These are phyloP conservation scores for Talaromyces albobiverticillius DNA, from an alignment of 2,329 filamentous ascomycete species.

Conservation along the genomic window DNA sequence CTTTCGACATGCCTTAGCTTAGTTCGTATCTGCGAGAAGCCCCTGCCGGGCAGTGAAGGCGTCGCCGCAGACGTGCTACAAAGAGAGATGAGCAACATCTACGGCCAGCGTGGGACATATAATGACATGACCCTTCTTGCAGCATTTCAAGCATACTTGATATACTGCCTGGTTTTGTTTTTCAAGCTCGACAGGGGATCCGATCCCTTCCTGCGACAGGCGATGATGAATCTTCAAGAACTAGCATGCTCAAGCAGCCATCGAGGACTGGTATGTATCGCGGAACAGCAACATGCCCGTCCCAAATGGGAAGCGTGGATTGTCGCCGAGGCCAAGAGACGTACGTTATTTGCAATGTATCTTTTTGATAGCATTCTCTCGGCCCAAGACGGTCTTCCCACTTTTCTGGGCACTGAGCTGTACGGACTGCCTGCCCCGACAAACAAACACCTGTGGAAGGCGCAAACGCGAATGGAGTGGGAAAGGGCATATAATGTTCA, in stretches of 20 bases:
- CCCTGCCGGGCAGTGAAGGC: slow-evolving; percentile 23
- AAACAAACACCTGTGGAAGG: slow-evolving; percentile 45
- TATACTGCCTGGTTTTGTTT: slow-evolving; percentile 52
- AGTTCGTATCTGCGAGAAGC: slow-evolving; percentile 27
- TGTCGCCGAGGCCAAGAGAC: slow-evolving; percentile 51
- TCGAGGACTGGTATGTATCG: slow-evolving; percentile 44
- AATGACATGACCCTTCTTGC: slow-evolving; percentile 36
- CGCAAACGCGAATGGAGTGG: slow-evolving; percentile 39
- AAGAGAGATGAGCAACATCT: slow-evolving; percentile 23
- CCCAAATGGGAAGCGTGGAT: slow-evolving; percentile 57
- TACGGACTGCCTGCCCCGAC: slow-evolving; percentile 43
- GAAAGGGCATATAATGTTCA: slow-evolving; percentile 42
- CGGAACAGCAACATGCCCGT: slow-evolving; percentile 37
- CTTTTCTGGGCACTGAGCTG: slow-evolving; percentile 51
- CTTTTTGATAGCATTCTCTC: slow-evolving; percentile 53
- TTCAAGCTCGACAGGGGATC: slow-evolving; percentile 33
- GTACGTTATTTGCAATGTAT: slow-evolving; percentile 53
- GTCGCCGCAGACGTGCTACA: slow-evolving; percentile 21
- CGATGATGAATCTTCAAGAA: slow-evolving; percentile 52
- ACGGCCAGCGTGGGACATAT: slow-evolving; percentile 16
- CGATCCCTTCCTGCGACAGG: slow-evolving; percentile 36
- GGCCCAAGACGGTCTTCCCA: slow-evolving; percentile 42
- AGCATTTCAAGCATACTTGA: slow-evolving; percentile 53
- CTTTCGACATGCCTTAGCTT: slow-evolving; percentile 28
- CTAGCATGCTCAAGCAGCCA: slow-evolving; percentile 43